phyloP scores from a whole-genome alignment of 164 flowering plant species.

The Euptelea pleiosperma region DNA sequence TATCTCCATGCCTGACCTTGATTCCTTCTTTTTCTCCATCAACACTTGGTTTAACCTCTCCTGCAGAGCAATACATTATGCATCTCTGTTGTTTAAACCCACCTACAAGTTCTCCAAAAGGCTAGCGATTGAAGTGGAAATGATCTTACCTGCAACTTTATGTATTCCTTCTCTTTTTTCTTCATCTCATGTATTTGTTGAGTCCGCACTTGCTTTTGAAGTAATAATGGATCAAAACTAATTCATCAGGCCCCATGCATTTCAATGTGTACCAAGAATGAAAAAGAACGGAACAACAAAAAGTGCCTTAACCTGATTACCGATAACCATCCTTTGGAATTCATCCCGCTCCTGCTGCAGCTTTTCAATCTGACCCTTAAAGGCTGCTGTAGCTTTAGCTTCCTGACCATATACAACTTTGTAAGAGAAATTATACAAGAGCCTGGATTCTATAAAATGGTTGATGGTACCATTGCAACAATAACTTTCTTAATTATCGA shows the following conservation, averaged over 20 bases:
- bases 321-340: conserved; percentile 96
- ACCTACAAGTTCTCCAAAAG: neutral
- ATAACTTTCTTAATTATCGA: too few relatives aligned
- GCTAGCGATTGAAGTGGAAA: neutral
- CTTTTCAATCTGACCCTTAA: conserved; percentile 90
- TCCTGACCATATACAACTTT: conserved; percentile 46
- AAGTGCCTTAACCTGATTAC: conserved; percentile 70
- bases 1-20: conserved; percentile 98
- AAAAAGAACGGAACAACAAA: neutral
- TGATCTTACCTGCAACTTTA: conserved; percentile 75
- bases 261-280: neutral
- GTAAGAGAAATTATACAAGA: conserved; percentile 3
- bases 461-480: neutral
- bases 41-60: conserved; percentile 91
- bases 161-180: conserved; percentile 96
- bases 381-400: conserved; percentile 82
- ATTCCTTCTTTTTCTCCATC: conserved; percentile 99
- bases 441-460: neutral
- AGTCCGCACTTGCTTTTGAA: conserved; percentile 85
- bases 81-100: neutral
- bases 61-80: conserved; percentile 31
- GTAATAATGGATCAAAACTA: conserved; percentile 1
- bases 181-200: conserved; percentile 98
- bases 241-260: neutral
- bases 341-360: conserved; percentile 96